Conservation (phyloP, 2,329 filamentous ascomycete species). For the Alternaria atra region DNA sequence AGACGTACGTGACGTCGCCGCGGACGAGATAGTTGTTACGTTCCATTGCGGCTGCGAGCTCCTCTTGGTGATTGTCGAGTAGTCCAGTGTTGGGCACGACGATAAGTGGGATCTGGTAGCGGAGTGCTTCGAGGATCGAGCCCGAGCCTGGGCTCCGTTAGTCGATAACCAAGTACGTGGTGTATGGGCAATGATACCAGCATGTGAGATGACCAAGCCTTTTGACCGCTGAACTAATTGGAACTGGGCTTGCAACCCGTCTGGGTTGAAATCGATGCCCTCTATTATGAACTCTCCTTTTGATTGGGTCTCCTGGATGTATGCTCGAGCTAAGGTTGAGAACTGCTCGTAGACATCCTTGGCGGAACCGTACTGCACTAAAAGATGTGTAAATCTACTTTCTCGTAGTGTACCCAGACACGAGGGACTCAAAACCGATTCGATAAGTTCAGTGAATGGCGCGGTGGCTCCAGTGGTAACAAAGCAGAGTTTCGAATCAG, state of each 20-base stretch:
- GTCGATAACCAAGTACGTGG: background rate
- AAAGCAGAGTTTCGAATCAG: slow-evolving; percentile 68
- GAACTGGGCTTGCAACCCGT: slow-evolving; percentile 70
- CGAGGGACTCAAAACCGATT: slow-evolving; percentile 66
- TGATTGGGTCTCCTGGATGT: slow-evolving; percentile 15
- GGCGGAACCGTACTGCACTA: slow-evolving; percentile 82
- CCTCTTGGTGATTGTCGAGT: slow-evolving; percentile 88
- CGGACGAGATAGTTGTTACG: slow-evolving; percentile 79
- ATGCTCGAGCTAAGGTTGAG: slow-evolving; percentile 21
- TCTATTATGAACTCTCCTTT: slow-evolving; percentile 54
- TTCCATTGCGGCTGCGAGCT: slow-evolving; percentile 81
- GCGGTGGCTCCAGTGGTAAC: slow-evolving; percentile 94
- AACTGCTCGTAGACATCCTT: slow-evolving; percentile 60
- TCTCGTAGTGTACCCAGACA: slow-evolving; percentile 70
- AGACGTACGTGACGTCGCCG: slow-evolving; percentile 70
- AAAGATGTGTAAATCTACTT: slow-evolving; percentile 73
- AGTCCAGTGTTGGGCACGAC: slow-evolving; percentile 87
- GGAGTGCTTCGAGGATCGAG: slow-evolving; percentile 83
- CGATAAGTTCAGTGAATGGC: slow-evolving; percentile 76
- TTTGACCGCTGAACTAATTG: slow-evolving; percentile 61
- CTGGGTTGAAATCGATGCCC: slow-evolving; percentile 72
- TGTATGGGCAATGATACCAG: slow-evolving; percentile 65
- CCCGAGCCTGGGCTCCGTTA: slow-evolving; percentile 75
- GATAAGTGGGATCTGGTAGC: slow-evolving; percentile 77
- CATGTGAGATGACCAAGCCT: slow-evolving; percentile 87